Evolutionary conservation across 331 rosid species (phyloP).

Genomic region (Acacia concinna): DNA sequence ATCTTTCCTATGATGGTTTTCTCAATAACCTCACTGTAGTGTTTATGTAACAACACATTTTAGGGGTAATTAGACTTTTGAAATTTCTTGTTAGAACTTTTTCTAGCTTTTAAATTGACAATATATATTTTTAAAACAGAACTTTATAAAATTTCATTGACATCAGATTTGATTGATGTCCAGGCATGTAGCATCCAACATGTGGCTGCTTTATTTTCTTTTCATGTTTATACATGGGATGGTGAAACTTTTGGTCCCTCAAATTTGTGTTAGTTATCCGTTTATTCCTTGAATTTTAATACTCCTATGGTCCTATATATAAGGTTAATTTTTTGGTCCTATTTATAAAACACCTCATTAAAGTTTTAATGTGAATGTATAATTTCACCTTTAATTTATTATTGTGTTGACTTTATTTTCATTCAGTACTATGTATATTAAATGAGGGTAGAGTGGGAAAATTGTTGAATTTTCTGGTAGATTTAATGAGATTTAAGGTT

Average conservation of each 20-base stretch:
- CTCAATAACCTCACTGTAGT: neutral
- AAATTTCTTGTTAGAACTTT: neutral
- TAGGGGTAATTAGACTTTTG: neutral
- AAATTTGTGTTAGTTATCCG: too few species aligned
- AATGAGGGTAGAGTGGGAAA: too few species aligned
- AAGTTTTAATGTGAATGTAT: too few species aligned
- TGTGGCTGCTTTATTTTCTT: neutral
- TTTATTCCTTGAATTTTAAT: neutral
- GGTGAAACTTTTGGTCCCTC: neutral
- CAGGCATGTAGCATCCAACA: neutral
- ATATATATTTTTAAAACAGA: neutral
- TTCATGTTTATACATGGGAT: neutral
- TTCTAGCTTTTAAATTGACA: neutral
- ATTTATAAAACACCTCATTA: too few species aligned
- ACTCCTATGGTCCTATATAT: too few species aligned
- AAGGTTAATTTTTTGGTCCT: too few species aligned
- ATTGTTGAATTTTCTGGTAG: too few species aligned
- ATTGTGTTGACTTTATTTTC: too few species aligned
- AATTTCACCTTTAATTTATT: too few species aligned
- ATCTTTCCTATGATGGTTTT: neutral
- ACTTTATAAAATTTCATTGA: neutral
- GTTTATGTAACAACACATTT: neutral
- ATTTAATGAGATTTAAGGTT: too few species aligned
- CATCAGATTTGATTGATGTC: neutral
- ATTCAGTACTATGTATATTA: too few species aligned